Conservation (phyloP, 257 asterid species). For the Solanum pimpinellifolium region DNA sequence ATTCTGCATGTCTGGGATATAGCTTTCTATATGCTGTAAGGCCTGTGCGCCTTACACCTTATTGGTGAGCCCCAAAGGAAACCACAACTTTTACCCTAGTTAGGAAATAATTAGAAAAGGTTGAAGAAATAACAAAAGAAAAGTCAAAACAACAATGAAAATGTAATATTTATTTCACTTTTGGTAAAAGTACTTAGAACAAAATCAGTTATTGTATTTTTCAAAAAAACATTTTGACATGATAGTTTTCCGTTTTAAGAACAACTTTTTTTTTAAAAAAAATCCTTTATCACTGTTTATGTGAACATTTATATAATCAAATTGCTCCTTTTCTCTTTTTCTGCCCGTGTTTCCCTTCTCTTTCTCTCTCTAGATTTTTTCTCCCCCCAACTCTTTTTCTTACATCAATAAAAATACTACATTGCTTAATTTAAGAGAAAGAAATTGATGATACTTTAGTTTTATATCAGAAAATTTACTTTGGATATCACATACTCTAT, state of each 20-base stretch:
- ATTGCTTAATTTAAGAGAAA: neutral
- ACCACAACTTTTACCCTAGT: neutral
- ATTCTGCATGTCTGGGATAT: too few species aligned
- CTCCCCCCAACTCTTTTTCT: constrained; percentile 1
- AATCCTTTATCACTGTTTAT: neutral
- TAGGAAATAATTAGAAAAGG: neutral
- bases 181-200: neutral
- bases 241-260: neutral
- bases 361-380: constrained; percentile 8
- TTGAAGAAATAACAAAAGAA: neutral
- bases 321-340: neutral
- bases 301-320: neutral
- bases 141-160: neutral
- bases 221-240: neutral
- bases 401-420: neutral
- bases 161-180: neutral
- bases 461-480: neutral
- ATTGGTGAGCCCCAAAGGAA: neutral
- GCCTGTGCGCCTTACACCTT: neutral
- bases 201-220: neutral
- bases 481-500: neutral
- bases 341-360: neutral
- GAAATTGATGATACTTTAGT: neutral
- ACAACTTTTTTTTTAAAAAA: neutral
- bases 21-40: too few species aligned